Evolutionary conservation across 495 filamentous ascomycete species (phyloP).

Genomic region (Hyaloscypha hepaticicola): DNA sequence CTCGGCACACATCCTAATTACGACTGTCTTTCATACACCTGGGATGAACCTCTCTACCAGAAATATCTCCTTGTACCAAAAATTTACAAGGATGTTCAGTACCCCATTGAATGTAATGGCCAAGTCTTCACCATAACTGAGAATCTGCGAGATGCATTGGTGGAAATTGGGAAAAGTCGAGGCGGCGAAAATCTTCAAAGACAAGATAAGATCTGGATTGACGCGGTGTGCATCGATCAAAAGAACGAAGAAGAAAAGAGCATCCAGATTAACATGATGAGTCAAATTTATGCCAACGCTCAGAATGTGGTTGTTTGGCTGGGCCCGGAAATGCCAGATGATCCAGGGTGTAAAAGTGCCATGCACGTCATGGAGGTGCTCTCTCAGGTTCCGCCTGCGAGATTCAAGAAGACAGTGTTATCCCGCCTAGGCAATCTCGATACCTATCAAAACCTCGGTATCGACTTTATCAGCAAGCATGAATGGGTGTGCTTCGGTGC

Average conservation of each 20-base stretch:
- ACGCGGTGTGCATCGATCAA: slow-evolving; percentile 27
- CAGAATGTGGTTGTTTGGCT: slow-evolving; percentile 18
- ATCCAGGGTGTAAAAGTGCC: background rate
- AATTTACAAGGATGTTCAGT: background rate
- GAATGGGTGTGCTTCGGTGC: slow-evolving; percentile 21
- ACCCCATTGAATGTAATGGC: background rate
- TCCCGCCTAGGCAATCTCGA: background rate
- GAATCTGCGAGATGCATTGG: slow-evolving; percentile 10
- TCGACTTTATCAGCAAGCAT: background rate
- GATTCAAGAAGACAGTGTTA: background rate
- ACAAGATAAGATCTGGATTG: slow-evolving; percentile 19
- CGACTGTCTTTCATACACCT: slow-evolving; percentile 15
- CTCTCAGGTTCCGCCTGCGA: background rate
- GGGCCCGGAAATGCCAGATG: slow-evolving; percentile 3
- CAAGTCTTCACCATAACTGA: background rate
- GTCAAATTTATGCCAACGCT: slow-evolving; percentile 16
- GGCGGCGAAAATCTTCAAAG: background rate
- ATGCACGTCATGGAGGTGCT: slow-evolving; percentile 1
- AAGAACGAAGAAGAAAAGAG: slow-evolving; percentile 13
- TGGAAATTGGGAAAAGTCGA: background rate
- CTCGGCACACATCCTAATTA: slow-evolving; percentile 4
- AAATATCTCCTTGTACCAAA: background rate
- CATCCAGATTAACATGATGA: slow-evolving; percentile 20
- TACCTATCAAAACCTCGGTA: background rate
- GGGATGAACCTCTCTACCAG: slow-evolving; percentile 18